These are phyloP conservation scores for Strigomonas culicis DNA, from an alignment of 208 protist species.

Conservation along the genomic window DNA sequence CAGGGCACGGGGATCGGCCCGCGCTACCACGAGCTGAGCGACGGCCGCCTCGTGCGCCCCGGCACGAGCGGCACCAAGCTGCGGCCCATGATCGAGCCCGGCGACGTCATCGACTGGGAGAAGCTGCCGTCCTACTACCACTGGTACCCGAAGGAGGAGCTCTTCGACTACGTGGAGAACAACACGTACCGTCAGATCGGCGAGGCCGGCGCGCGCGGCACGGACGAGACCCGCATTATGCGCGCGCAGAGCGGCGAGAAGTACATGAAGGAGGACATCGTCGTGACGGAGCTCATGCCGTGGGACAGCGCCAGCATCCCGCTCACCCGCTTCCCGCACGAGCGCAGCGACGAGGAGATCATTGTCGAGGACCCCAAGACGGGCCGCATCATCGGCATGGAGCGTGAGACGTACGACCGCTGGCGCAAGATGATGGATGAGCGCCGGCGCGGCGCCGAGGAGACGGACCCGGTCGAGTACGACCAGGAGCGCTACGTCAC, in stretches of 20 bases:
- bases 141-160: slow-evolving; percentile 86
- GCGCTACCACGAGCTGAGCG: slow-evolving; percentile 76
- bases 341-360: slow-evolving; percentile 84
- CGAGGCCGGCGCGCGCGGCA: slow-evolving; percentile 48
- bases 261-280: slow-evolving; percentile 45
- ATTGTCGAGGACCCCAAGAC: slow-evolving; percentile 86
- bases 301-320: slow-evolving; percentile 86
- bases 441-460: slow-evolving; percentile 48
- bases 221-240: slow-evolving; percentile 21
- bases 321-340: slow-evolving; percentile 80
- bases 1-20: slow-evolving; percentile 85
- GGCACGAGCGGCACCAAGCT: slow-evolving; percentile 83
- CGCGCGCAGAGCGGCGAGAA: slow-evolving; percentile 11
- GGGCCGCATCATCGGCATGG: slow-evolving; percentile 86
- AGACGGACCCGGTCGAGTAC: slow-evolving; percentile 85
- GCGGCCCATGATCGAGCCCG: slow-evolving; percentile 79
- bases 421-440: slow-evolving; percentile 86
- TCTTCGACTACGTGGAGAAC: slow-evolving; percentile 88
- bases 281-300: slow-evolving; percentile 53
- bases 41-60: slow-evolving; percentile 78
- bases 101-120: slow-evolving; percentile 81
- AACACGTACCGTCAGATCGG: slow-evolving; percentile 67
- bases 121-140: slow-evolving; percentile 88
- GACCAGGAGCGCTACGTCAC: slow-evolving; percentile 88
- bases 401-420: slow-evolving; percentile 74